Conservation (phyloP, 2,329 filamentous ascomycete genomes). For the Talaromyces sp. region DNA sequence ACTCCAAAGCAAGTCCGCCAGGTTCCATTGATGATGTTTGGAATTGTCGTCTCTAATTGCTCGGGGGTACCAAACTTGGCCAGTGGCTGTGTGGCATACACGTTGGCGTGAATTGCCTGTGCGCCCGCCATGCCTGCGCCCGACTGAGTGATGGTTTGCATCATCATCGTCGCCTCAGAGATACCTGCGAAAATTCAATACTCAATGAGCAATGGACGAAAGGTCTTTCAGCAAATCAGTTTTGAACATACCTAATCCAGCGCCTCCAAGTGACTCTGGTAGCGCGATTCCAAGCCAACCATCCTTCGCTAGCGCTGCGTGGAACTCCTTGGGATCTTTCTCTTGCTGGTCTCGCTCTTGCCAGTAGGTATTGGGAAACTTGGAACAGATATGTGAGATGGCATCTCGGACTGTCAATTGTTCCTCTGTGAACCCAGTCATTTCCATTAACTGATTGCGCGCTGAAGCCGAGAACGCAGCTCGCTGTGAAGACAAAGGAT, state of each 20-base stretch:
- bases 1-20: conserved; percentile 80
- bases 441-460: conserved; percentile 64
- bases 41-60: conserved; percentile 66
- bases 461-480: conserved; percentile 37
- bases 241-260: conserved; percentile 60
- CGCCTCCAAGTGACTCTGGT: conserved; percentile 72
- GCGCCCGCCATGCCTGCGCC: conserved; percentile 77
- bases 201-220: too few relatives aligned
- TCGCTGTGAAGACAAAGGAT: not conserved
- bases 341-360: conserved; percentile 70
- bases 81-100: conserved; percentile 66
- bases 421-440: conserved; percentile 70
- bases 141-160: conserved; percentile 75
- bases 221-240: conserved; percentile 27
- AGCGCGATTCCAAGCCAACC: conserved; percentile 83
- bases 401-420: conserved; percentile 74
- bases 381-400: conserved; percentile 67
- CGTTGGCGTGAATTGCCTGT: conserved; percentile 61
- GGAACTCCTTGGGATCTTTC: conserved; percentile 73
- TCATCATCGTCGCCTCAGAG: conserved; percentile 82
- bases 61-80: conserved; percentile 70
- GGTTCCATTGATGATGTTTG: conserved; percentile 70
- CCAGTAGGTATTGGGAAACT: conserved; percentile 76
- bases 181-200: too few relatives aligned
- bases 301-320: conserved; percentile 71